These are phyloP conservation scores for Plasmodium relictum DNA, from an alignment of 169 alveolate species.

Conservation along the genomic window DNA sequence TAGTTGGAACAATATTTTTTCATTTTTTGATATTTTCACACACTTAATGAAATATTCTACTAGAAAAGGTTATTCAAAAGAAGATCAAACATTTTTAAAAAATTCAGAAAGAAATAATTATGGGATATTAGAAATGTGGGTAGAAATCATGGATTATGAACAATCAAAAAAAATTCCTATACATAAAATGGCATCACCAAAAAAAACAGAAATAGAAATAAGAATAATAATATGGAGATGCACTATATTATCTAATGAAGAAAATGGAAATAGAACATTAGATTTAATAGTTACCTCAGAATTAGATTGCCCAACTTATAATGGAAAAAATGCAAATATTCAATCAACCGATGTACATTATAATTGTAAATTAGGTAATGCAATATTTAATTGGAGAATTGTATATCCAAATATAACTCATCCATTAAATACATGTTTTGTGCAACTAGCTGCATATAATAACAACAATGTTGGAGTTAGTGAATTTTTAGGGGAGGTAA, in stretches of 20 bases:
- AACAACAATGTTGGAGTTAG: slow-evolving; percentile 90
- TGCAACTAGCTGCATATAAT: slow-evolving; percentile 91
- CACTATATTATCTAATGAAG: slow-evolving; percentile 64
- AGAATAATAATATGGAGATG: slow-evolving; percentile 86
- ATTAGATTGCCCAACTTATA: slow-evolving; percentile 90
- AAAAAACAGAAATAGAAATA: slow-evolving; percentile 87
- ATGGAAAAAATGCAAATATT: slow-evolving; percentile 81
- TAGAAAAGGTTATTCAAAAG: not conserved
- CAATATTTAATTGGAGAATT: slow-evolving; percentile 93
- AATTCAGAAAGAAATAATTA: slow-evolving; percentile 46
- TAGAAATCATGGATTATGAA: slow-evolving; percentile 86
- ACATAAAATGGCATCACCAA: slow-evolving; percentile 86
- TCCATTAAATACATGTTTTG: slow-evolving; percentile 92
- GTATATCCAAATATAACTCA: slow-evolving; percentile 90
- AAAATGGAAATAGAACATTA: slow-evolving; percentile 78
- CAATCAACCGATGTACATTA: slow-evolving; percentile 94
- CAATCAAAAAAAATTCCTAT: slow-evolving; percentile 86
- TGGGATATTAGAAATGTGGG: slow-evolving; percentile 89
- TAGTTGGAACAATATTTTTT: slow-evolving; percentile 61
- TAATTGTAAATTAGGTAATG: slow-evolving; percentile 91
- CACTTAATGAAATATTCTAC: slow-evolving; percentile 10
- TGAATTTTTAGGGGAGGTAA: slow-evolving; percentile 92
- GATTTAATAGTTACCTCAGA: slow-evolving; percentile 86
- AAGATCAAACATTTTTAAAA: not conserved
- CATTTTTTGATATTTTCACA: slow-evolving; percentile 68